phyloP scores from a whole-genome alignment of 106 monocot genomes.

The Dendrobium nobile region DNA sequence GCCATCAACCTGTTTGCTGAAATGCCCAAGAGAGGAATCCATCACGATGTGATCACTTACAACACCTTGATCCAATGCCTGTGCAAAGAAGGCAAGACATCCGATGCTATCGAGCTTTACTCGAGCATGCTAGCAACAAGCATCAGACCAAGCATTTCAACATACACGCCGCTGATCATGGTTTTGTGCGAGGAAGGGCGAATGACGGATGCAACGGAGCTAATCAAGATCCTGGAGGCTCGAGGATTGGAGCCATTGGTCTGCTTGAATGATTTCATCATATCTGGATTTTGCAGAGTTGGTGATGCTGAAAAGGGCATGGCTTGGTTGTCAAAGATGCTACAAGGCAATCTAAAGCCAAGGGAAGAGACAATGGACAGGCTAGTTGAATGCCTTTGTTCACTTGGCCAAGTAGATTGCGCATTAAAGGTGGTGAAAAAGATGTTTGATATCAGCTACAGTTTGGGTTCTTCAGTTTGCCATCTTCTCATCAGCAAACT shows the following conservation, averaged over 20 bases:
- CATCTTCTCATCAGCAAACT: conserved; percentile 34
- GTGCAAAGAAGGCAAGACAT: conserved; percentile 31
- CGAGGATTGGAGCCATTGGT: conserved; percentile 33
- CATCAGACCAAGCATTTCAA: conserved; percentile 31
- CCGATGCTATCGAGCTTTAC: conserved; percentile 29
- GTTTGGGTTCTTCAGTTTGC: conserved; percentile 24
- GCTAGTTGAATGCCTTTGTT: conserved; percentile 31
- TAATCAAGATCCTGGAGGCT: conserved; percentile 40
- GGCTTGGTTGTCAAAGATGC: conserved; percentile 41
- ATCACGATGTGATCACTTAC: conserved; percentile 42
- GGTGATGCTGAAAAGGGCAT: conserved; percentile 34
- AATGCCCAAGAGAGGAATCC: conserved; percentile 31
- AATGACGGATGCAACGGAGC: conserved; percentile 22
- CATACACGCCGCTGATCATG: conserved; percentile 42
- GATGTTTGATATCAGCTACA: conserved; percentile 37
- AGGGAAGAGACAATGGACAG: conserved; percentile 15
- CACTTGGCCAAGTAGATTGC: conserved; percentile 22
- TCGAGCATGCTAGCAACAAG: conserved; percentile 17
- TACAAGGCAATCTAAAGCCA: conserved; percentile 39
- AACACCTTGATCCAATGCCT: conserved; percentile 51
- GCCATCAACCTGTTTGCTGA: conserved; percentile 34
- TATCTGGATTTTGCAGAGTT: conserved; percentile 34
- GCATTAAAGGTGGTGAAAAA: conserved; percentile 35
- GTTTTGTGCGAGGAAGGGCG: conserved; percentile 35
- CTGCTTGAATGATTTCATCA: conserved; percentile 35